Base-by-base conservation (phyloP, 2,329 filamentous ascomycete species). In the Penicillium frequentans region DNA sequence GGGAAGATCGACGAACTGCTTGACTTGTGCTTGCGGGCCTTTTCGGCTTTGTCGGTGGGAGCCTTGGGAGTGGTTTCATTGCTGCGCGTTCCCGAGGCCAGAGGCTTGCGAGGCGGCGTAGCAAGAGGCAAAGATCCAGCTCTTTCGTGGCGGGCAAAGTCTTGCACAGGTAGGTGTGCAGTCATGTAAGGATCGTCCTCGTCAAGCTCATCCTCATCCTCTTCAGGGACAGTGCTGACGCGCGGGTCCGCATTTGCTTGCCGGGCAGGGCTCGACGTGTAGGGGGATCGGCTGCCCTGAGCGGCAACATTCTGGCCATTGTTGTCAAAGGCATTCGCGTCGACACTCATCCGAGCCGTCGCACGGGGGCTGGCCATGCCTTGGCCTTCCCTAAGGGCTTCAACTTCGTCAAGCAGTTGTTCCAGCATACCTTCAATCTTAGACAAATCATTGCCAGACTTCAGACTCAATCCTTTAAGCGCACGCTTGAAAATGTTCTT, bases 401-500 rank as follows among this genome's bases (percentile, higher is more conserved):
- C 93, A 7, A 99, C 93, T 71, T 99, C 95, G 50, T 87, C 90
- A 21, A 99, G 85, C 23, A 99, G 84, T 70, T 96, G 92, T 73
- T 95, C 90, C 33, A 99, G 84, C 89, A 95, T 93, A 59, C 91
- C 89, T 73, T 95, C 91, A 60, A 97, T 96, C 66, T 91, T 90
- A 62, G 87, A 86, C 51, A 97, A 84, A 66, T 99, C 95, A 67
- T 90, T 93, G 8, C 89, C 87, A 51, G 91, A 93, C 78, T 95
- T 96, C 70, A 89, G 84, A 66, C 91, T 91, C 49, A 99, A 81
- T 3, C 93, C 93, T 72, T 96, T 93, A 49, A 99, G 81, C n/a
- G 95, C 95, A 61, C 93, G 87, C 68, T 89, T 90, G 78, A 98
- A 95, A n/a, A 99, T 85, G 70, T 91, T 96, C 75, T 91, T 90